phyloP scores from a whole-genome alignment of 768 basidiomycete species.

The Tulasnella sp. region DNA sequence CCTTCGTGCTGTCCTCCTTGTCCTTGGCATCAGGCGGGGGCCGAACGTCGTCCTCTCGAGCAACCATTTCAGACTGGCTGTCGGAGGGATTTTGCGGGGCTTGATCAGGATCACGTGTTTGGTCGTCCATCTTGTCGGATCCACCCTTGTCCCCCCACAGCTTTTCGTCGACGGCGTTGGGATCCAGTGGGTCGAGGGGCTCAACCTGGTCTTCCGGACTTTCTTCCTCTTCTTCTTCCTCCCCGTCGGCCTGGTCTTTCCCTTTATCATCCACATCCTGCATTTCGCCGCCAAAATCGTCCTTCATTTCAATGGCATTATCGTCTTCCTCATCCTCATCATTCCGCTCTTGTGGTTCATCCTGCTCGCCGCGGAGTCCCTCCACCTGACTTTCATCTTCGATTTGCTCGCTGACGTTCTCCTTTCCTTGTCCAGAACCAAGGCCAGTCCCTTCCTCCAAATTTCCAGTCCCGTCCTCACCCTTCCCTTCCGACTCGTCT shows the following conservation, averaged over 20 bases:
- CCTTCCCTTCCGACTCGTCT: slow-evolving; percentile 36
- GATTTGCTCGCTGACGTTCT: slow-evolving; percentile 90
- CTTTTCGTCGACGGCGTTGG: slow-evolving; percentile 86
- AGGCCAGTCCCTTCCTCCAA: slow-evolving; percentile 71
- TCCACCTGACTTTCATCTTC: slow-evolving; percentile 96
- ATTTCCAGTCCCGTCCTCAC: slow-evolving; percentile 36
- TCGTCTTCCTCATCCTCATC: slow-evolving; percentile 49
- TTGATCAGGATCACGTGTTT: slow-evolving; percentile 32
- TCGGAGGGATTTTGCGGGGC: slow-evolving; percentile 57
- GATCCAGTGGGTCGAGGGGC: slow-evolving; percentile 74
- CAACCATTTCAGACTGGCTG: slow-evolving; percentile 54
- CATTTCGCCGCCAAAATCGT: slow-evolving; percentile 80
- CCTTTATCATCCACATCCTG: slow-evolving; percentile 54
- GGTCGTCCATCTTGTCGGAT: slow-evolving; percentile 33
- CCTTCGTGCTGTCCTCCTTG: slow-evolving; percentile 27
- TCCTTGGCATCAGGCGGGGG: slow-evolving; percentile 32
- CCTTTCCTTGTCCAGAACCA: slow-evolving; percentile 74
- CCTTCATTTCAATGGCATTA: slow-evolving; percentile 83
- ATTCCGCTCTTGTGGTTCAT: slow-evolving; percentile 36
- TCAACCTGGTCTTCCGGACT: slow-evolving; percentile 72
- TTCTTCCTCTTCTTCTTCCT: slow-evolving; percentile 48
- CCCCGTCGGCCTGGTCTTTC: slow-evolving; percentile 38
- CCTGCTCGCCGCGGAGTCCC: slow-evolving; percentile 59
- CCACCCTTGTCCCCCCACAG: slow-evolving; percentile 85
- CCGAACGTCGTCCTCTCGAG: slow-evolving; percentile 56